phyloP scores from a whole-genome alignment of 176 grass and related monocot species.

The Hordeum marinum region DNA sequence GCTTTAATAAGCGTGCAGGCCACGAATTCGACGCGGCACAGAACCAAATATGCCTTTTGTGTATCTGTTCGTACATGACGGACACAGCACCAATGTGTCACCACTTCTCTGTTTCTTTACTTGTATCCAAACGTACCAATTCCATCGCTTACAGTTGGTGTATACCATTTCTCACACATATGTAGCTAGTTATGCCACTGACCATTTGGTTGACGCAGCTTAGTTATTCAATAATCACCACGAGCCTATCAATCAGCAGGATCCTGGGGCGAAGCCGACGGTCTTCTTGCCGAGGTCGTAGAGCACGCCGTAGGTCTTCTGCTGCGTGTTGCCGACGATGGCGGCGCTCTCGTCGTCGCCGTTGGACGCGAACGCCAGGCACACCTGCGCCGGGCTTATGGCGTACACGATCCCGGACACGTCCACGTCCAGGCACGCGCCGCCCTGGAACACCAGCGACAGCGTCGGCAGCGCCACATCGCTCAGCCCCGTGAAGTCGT shows the following conservation, averaged over 20 bases:
- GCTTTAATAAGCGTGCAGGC: no score
- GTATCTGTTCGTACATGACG: background rate
- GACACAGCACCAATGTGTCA: background rate
- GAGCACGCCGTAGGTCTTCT: conserved; percentile 57
- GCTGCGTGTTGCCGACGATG: conserved; percentile 81
- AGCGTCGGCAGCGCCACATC: conserved; percentile 34
- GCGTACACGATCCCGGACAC: conserved; percentile 54
- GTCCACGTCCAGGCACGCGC: conserved; percentile 41
- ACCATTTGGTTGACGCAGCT: conserved; percentile 14
- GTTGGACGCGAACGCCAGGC: conserved; percentile 68
- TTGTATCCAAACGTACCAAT: background rate
- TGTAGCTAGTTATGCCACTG: background rate
- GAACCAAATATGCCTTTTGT: no score
- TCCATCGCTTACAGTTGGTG: background rate
- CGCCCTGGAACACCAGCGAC: conserved; percentile 46
- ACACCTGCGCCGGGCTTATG: conserved; percentile 38
- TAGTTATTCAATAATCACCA: background rate
- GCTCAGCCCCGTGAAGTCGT: conserved; percentile 40
- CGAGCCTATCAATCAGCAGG: conserved; percentile 25
- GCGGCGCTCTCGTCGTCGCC: background rate
- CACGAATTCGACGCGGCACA: no score
- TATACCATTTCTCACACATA: background rate
- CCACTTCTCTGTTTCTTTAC: background rate
- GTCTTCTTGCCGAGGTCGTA: conserved; percentile 54
- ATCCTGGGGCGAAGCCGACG: conserved; percentile 52